Evolutionary conservation across 805 yeast species (phyloP), one percentile per base, ranked within the genome.

Genomic region (Candida tibetensis): DNA sequence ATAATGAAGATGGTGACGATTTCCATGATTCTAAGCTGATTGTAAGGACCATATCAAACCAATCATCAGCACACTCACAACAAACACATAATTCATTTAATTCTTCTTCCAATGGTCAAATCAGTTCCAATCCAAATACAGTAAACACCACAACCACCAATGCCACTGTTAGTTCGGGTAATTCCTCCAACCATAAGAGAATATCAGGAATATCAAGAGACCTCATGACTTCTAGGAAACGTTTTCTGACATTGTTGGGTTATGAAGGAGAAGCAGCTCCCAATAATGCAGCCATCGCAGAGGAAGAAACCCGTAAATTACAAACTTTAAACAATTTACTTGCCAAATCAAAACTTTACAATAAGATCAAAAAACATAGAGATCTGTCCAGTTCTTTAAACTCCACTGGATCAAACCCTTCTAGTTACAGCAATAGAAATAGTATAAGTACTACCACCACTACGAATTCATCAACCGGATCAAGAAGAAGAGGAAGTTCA

Each of bases 331-430:
- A 55, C 37, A 39, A 47, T 13, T 37, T 61, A 17, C 48, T 61
- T 18, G 47, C 65, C 13, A 68, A 67, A 39, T 58, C 70, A 3
- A 54, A 55, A 41, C 49, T 68, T 27, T 68, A 67, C 43, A 60
- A 59, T 41, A 58, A 60, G 38, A 47, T 67, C 17, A 66, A 58
- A 41, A 65, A 62, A 37, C 55, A 62, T 36, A 49, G 72, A 4
- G 71, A 66, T 30, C 66, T 62, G 57, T 45, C 57, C 6, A 40
- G 57, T n/a, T 59, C 66, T 2, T 34, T 52, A 32, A 49, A 41
- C 19, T 59, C 66, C 3, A 48, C 40, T 18, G 30, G 41, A 10
- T 54, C 61, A 17, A 36, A 43, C 8, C 45, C 44, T 13, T 37
- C 44, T 4, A 32, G 31, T 18, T 45, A 50, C 30, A 47, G 60